Percentiles rank a stretch among this genome's conserved stretches.
Evolutionary conservation across 106 monocot species (phyloP).

Genomic region (Iris macrosiphon): DNA sequence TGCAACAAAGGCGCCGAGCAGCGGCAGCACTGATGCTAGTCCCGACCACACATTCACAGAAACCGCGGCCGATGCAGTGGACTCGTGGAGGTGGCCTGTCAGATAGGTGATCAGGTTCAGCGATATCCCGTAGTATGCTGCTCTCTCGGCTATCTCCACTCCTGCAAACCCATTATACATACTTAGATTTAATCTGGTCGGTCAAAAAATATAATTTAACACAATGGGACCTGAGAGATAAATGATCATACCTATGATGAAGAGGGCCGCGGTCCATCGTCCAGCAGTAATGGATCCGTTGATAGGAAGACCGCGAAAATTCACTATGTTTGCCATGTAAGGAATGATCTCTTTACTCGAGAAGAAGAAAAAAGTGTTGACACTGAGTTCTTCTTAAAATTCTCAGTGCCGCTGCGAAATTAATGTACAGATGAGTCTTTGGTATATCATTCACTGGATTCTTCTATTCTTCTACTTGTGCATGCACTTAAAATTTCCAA

Average conservation of each 20-base stretch:
- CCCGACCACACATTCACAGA: constrained; percentile 53
- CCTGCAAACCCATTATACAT: constrained; percentile 8
- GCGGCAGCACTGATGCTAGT: constrained; percentile 24
- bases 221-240: background rate
- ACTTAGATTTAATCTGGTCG: background rate
- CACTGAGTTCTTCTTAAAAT: too few relatives aligned
- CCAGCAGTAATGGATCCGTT: constrained; percentile 21
- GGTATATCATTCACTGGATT: too few relatives aligned
- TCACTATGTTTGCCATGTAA: constrained; percentile 12
- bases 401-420: too few relatives aligned
- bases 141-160: constrained; percentile 44
- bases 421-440: too few relatives aligned
- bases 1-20: constrained; percentile 44
- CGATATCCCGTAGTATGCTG: constrained; percentile 54
- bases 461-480: too few relatives aligned
- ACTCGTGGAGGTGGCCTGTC: constrained; percentile 32
- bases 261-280: constrained; percentile 35
- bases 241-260: constrained; percentile 34
- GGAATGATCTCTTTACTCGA: too few relatives aligned
- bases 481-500: too few relatives aligned
- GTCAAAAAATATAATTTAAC: background rate
- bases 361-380: too few relatives aligned
- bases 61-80: constrained; percentile 46
- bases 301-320: constrained; percentile 16
- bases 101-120: constrained; percentile 60